Evolutionary conservation across 2,329 filamentous ascomycete genomes (phyloP), one percentile per base, ranked within the genome.

Genomic region (Epicoccum sorghinum): DNA sequence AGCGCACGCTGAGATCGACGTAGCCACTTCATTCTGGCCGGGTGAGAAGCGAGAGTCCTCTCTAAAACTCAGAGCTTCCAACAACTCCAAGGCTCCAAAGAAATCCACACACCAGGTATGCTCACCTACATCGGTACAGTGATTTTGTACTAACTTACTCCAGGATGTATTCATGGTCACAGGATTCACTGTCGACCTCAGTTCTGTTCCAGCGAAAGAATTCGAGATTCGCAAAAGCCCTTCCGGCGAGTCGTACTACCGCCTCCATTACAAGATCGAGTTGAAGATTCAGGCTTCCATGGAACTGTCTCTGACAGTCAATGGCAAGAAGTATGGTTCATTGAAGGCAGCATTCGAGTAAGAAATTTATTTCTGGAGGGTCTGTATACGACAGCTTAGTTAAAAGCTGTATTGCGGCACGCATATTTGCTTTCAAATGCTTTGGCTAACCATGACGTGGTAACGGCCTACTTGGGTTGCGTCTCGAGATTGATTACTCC

Each of bases 271-370:
- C 32, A 23, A 45, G 2, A 8, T 45, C 22, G 32, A 65, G 12
- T 60, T 70, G 6, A 51, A 47, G 0, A 24, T 66, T 0, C 58
- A 66, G 40, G 60, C 64, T 1, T 27, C 52, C 6, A n/a, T 70
- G 4, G 61, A 69, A 18, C 68, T 54, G 46, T 62, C 47, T 0
- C 0, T 66, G 0, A 14, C 37, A 2, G 45, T 68, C 18, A 33
- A 62, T 4, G 62, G 59, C 0, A 47, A 29, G 10, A 42, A 38
- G 12, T 63, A 67, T 24, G 64, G 60, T 7, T 52, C 64, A 0
- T 38, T 70, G 18, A 29, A 23, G 6, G 24, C 38, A 12, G 38
- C 22, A 23, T 36, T n/a, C 30, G 30, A 25, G 22, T 45, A 12
- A 27, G 25, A 27, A 5, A 8, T 5, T 27, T 27, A 4, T 5